phyloP scores from a whole-genome alignment of 2,329 filamentous ascomycete genomes.

The Phyllachora maydis region DNA sequence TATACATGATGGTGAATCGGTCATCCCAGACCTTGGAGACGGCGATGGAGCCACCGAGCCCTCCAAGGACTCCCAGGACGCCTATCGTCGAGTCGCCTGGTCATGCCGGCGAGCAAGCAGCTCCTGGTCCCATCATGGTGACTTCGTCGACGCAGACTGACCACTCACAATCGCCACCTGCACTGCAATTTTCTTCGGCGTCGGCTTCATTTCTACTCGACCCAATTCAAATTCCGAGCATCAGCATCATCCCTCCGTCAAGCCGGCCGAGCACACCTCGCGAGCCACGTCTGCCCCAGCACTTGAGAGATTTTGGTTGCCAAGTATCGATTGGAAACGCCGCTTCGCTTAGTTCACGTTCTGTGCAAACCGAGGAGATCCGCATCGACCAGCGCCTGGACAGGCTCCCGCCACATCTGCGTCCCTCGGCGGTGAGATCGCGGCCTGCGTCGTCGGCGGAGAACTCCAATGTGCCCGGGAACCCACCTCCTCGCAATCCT shows the following conservation, averaged over 20 bases:
- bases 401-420: conserved; percentile 55
- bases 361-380: conserved; percentile 78
- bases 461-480: conserved; percentile 26
- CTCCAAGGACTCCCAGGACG: conserved; percentile 41
- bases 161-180: conserved; percentile 15
- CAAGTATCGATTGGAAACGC: conserved; percentile 44
- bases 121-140: conserved; percentile 22
- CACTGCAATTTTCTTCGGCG: too few relatives aligned
- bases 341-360: conserved; percentile 28
- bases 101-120: conserved; percentile 11
- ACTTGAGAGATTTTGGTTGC: conserved; percentile 63
- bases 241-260: conserved; percentile 74
- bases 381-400: conserved; percentile 59
- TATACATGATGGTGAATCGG: conserved; percentile 39
- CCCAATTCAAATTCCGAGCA: conserved; percentile 51
- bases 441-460: conserved; percentile 17
- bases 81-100: conserved; percentile 19
- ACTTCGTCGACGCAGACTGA: conserved; percentile 45
- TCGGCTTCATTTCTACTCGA: conserved; percentile 10
- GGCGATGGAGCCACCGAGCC: conserved; percentile 43
- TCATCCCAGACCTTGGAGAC: conserved; percentile 40
- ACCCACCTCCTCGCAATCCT: conserved; percentile 37
- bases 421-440: conserved; percentile 55
- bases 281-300: conserved; percentile 55
- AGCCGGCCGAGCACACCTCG: conserved; percentile 66